Percentiles rank a stretch among this genome's conserved stretches.
Conservation (phyloP, 2,329 filamentous ascomycete species). For the Epicoccum sorghinum region DNA sequence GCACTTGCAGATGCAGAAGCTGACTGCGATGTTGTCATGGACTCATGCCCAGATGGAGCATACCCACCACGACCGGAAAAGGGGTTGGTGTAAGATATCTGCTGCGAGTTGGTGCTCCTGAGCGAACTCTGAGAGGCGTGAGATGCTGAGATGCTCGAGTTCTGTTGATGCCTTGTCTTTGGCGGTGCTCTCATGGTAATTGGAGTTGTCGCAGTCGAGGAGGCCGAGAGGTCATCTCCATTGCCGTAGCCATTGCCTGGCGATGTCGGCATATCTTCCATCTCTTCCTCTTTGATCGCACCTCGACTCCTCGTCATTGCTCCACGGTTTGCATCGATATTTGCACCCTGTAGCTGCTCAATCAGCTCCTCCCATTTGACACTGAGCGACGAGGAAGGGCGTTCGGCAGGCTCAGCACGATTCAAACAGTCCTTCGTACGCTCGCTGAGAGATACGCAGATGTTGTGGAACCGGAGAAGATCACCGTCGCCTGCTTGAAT, state of each 20-base stretch:
- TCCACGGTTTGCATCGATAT: slow-evolving; percentile 39
- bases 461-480: slow-evolving; percentile 56
- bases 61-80: slow-evolving; percentile 32
- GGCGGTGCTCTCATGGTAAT: slow-evolving; percentile 42
- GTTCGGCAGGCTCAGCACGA: slow-evolving; percentile 59
- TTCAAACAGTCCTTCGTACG: slow-evolving; percentile 58
- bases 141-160: slow-evolving; percentile 41
- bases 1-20: slow-evolving; percentile 40
- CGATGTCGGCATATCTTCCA: slow-evolving; percentile 31
- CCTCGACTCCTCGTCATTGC: slow-evolving; percentile 40
- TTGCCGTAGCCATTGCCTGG: slow-evolving; percentile 30
- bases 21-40: slow-evolving; percentile 32
- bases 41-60: slow-evolving; percentile 32
- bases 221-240: slow-evolving; percentile 36
- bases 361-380: slow-evolving; percentile 61
- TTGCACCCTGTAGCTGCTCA: slow-evolving; percentile 51
- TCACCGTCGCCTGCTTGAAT: slow-evolving; percentile 53
- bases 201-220: slow-evolving; percentile 42
- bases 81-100: slow-evolving; percentile 32
- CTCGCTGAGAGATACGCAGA: slow-evolving; percentile 55
- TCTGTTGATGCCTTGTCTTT: slow-evolving; percentile 39
- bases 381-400: slow-evolving; percentile 55
- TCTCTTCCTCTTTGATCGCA: slow-evolving; percentile 35
- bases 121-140: slow-evolving; percentile 41
- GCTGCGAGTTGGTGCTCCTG: slow-evolving; percentile 36